Conservation (phyloP, 75 land plant genomes). For the Pinus albicaulis region DNA sequence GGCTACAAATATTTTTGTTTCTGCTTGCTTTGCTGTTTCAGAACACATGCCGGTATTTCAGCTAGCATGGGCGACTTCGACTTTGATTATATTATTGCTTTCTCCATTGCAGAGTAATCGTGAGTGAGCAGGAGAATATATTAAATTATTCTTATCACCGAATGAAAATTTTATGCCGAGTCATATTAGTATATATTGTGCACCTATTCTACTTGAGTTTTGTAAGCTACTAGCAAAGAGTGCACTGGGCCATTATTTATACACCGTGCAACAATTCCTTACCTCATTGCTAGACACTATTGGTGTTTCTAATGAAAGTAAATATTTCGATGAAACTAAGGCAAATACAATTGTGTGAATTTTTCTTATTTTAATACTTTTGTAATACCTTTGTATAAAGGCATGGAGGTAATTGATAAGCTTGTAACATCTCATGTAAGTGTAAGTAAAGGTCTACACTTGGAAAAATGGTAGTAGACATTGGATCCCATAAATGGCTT, state of each 20-base stretch:
- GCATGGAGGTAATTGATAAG: background rate
- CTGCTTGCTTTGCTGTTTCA: background rate
- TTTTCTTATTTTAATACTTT: background rate
- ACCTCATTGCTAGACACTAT: conserved; percentile 42
- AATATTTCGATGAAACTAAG: no score
- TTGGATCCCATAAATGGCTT: no score
- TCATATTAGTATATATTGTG: conserved; percentile 31
- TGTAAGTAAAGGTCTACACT: no score
- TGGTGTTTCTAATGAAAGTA: no score
- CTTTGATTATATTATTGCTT: conserved; percentile 63
- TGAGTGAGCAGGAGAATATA: conserved; percentile 51
- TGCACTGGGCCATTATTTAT: conserved; percentile 38
- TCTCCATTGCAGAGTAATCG: conserved; percentile 35
- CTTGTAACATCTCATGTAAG: no score
- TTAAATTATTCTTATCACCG: conserved; percentile 45
- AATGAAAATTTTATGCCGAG: conserved; percentile 32
- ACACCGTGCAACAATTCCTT: conserved; percentile 53
- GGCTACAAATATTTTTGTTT: conserved; percentile 14
- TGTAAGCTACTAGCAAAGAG: conserved; percentile 60
- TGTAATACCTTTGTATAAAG: background rate
- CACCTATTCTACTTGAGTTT: conserved; percentile 65
- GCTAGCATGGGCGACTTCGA: conserved; percentile 50
- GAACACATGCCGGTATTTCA: conserved; percentile 63
- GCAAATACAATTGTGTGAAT: no score
- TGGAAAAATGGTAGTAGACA: no score